Conservation (phyloP, 106 monocot species). For the Acanthochlamys bracteata region DNA sequence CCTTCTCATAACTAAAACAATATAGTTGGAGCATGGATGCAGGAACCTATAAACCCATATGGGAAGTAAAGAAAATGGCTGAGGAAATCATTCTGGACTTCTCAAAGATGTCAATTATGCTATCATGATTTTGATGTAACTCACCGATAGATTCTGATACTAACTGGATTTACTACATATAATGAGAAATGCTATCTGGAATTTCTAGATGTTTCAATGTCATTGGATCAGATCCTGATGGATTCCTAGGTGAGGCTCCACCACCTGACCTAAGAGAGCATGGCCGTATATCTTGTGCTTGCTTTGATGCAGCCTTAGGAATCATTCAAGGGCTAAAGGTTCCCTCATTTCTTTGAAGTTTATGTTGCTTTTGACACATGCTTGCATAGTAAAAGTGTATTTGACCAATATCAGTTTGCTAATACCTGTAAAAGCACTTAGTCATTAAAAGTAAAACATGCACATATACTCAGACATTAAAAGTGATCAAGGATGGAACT, state of each 20-base stretch:
- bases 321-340: slow-evolving; percentile 15
- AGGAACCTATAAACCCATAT: slow-evolving; percentile 15
- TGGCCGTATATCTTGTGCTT: slow-evolving; percentile 15
- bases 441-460: no score
- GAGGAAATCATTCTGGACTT: slow-evolving; percentile 16
- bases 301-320: slow-evolving; percentile 16
- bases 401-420: no score
- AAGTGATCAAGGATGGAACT: neutral
- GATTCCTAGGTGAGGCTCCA: slow-evolving; percentile 11
- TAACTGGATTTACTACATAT: no score
- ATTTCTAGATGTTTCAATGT: slow-evolving; percentile 11
- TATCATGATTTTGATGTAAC: slow-evolving; percentile 8
- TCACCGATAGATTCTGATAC: neutral
- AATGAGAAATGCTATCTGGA: neutral
- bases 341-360: neutral
- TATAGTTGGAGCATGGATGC: neutral
- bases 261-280: slow-evolving; percentile 12
- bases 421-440: neutral
- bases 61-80: slow-evolving; percentile 18
- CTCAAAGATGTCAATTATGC: slow-evolving; percentile 9
- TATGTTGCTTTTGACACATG: neutral
- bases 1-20: neutral
- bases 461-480: neutral
- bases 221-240: slow-evolving; percentile 18
- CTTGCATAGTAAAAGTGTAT: neutral